phyloP scores from a whole-genome alignment of 192 early-diverging fungal genomes.

The Coemansia aciculifera region DNA sequence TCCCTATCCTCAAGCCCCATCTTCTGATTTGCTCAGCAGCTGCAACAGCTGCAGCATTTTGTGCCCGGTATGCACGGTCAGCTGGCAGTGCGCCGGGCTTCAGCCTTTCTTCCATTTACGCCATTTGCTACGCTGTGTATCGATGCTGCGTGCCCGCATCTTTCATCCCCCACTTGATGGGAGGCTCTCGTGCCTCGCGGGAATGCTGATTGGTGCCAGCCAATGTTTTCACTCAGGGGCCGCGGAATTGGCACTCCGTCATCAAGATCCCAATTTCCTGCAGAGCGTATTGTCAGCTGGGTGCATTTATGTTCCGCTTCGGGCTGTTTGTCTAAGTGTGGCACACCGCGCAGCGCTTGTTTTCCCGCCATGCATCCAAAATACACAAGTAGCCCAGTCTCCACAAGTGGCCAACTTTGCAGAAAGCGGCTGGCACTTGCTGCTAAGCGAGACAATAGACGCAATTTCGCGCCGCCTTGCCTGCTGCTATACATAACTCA shows the following conservation, averaged over 20 bases:
- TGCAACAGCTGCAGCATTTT: neutral
- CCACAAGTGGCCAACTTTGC: neutral
- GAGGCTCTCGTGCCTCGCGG: neutral
- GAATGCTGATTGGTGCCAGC: neutral
- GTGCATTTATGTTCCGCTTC: conserved; percentile 1
- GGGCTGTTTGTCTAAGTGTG: conserved; percentile 6
- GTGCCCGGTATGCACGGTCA: conserved; percentile 8
- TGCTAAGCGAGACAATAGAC: conserved; percentile 1
- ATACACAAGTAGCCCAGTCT: conserved; percentile 7
- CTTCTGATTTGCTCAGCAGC: conserved; percentile 8
- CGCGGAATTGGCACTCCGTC: conserved; percentile 1
- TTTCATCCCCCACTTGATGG: neutral
- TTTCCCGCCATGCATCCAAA: neutral
- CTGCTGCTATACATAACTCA: conserved; percentile 4
- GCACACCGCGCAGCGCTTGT: conserved; percentile 3
- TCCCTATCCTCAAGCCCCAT: neutral
- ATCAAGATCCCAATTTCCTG: conserved; percentile 5
- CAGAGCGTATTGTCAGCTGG: neutral
- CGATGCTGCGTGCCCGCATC: conserved; percentile 1
- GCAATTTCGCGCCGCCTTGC: conserved; percentile 1
- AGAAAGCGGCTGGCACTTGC: neutral
- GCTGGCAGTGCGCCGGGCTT: neutral
- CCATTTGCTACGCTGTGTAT: neutral
- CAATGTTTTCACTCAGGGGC: neutral
- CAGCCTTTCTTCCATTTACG: neutral